Base-by-base conservation (phyloP, 192 early-diverging fungal genomes). In the Entomortierella parvispora region DNA sequence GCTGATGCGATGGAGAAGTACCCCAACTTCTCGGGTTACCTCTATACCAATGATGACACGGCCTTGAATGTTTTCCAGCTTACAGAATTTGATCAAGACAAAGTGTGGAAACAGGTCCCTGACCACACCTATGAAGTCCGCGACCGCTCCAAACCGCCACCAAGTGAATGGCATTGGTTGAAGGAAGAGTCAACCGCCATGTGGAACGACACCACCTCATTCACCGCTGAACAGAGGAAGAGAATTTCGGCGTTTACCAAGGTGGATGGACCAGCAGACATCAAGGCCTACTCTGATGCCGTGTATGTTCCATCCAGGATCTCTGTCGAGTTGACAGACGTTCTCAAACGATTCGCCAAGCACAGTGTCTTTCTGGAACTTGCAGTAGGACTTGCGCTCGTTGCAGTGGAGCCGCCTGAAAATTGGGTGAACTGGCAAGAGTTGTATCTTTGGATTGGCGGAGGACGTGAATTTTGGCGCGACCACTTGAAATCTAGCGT, bases 1-100 rank as follows among this genome's bases (percentile, higher is more conserved):
- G 53, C 53, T 31, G 29, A 55, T 14, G 31, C 31, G 29, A 55
- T 55, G 53, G 53, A 55, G 31, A 55, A 32, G 53, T 55, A 55
- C 33, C 53, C 53, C 15, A 55, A 55, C 31, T 55, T 33, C 53
- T 29, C 53, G 3, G 53, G 53, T 31, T 55, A 55, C 53, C 53
- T 55, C 6, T 55, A 55, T 31, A 33, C 53, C 26, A 55, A 55
- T 15, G 53, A 55, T 26, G 53, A 55, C 53, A 55, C 53, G 32
- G 53, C 33, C 33, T 26, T 55, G 15, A 55, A 55, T 33, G 53
- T 55, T 26, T 32, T 32, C 33, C 53, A 55, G 33, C 53, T 55
- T 55, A 15, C 31, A 5, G 32, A 32, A 26, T 12, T 55, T 20
- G 53, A 55, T 10, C 31, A 32, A 15, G 53, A 55, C 53, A 55